Percentiles rank a stretch among this genome's conserved stretches.
phyloP scores from a whole-genome alignment of 257 asterid genomes.

The Penstemon eatonii region DNA sequence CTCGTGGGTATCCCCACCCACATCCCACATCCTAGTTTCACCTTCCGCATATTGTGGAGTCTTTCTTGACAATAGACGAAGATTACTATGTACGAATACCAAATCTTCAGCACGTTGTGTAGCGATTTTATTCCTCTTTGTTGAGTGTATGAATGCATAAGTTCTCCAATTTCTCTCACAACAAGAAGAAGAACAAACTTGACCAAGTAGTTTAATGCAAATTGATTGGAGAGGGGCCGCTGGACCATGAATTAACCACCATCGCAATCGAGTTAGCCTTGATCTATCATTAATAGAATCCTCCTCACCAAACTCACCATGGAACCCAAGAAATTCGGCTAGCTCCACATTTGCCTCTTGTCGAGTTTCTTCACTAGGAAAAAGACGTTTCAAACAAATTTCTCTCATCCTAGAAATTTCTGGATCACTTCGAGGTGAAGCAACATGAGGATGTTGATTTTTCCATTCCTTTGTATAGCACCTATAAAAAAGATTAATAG shows the following conservation, averaged over 20 bases:
- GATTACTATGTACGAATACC: too few species aligned
- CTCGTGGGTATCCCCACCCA: not conserved
- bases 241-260: constrained; percentile 7
- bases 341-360: too few species aligned
- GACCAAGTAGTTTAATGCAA: too few species aligned
- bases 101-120: too few species aligned
- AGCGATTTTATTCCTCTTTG: too few species aligned
- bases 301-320: not conserved
- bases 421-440: not conserved
- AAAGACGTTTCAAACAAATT: not conserved
- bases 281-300: not conserved
- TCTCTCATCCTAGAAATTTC: not conserved
- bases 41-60: too few species aligned
- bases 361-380: too few species aligned
- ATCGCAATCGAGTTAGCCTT: not conserved
- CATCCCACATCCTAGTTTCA: too few species aligned
- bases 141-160: too few species aligned
- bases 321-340: not conserved
- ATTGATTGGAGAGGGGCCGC: not conserved
- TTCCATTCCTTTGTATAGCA: not conserved
- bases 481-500: not conserved
- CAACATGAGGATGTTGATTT: not conserved
- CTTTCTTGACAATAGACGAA: too few species aligned
- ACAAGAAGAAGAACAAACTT: too few species aligned
- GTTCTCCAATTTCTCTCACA: too few species aligned